Conservation (phyloP, 106 monocot species). For the Dioscorea zingiberensis region DNA sequence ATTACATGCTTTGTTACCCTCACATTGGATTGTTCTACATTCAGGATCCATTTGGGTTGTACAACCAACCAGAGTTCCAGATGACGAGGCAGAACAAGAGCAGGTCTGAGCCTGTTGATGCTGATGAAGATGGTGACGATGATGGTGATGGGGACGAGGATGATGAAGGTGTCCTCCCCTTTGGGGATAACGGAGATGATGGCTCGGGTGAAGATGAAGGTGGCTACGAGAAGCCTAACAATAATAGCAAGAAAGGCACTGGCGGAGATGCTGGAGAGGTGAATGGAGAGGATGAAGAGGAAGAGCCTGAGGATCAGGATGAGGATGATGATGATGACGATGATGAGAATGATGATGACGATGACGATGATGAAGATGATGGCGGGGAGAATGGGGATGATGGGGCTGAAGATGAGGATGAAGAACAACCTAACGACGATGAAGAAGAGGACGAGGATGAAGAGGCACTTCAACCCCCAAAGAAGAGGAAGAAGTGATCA, state of each 20-base stretch:
- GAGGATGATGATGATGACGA: constrained; percentile 11
- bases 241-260: constrained; percentile 14
- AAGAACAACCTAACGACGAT: constrained; percentile 1
- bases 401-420: constrained; percentile 15
- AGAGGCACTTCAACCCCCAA: constrained; percentile 12
- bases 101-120: constrained; percentile 9
- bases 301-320: constrained; percentile 11
- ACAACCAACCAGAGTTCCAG: neutral
- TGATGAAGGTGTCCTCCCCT: neutral
- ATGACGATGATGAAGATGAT: constrained; percentile 13
- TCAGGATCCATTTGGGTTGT: neutral
- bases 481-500: constrained; percentile 15
- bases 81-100: neutral
- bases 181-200: neutral
- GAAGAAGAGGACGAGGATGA: constrained; percentile 19
- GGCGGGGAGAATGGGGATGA: constrained; percentile 15
- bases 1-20: neutral
- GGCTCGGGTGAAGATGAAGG: constrained; percentile 12
- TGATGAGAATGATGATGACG: constrained; percentile 8
- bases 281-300: constrained; percentile 26
- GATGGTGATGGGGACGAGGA: neutral
- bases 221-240: constrained; percentile 19
- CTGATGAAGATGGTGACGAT: constrained; percentile 8
- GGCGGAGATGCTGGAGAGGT: constrained; percentile 20
- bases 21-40: neutral